These are phyloP conservation scores for Ilex aquifolium DNA, from an alignment of 257 asterid genomes.

Conservation along the genomic window DNA sequence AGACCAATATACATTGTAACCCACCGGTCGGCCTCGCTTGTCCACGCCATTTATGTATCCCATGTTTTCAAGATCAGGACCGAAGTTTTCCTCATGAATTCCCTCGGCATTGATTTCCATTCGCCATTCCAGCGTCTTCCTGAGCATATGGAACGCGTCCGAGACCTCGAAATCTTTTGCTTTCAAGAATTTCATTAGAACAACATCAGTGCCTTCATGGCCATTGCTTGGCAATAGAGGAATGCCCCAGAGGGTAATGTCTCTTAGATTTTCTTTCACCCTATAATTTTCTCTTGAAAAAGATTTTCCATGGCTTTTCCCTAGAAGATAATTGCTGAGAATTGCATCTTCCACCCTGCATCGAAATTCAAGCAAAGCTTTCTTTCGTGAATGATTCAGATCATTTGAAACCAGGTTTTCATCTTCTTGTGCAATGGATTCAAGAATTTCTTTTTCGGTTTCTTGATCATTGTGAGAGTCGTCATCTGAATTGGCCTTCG, in stretches of 20 bases:
- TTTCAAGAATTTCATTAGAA: constrained; percentile 59
- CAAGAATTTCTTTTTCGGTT: neutral
- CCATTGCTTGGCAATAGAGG: constrained; percentile 54
- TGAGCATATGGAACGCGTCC: constrained; percentile 50
- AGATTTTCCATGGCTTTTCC: constrained; percentile 12
- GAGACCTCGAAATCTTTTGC: constrained; percentile 47
- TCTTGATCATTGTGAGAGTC: constrained; percentile 5
- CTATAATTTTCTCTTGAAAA: constrained; percentile 1
- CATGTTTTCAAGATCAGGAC: constrained; percentile 25
- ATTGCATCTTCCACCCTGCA: constrained; percentile 60
- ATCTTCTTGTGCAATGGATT: constrained; percentile 12
- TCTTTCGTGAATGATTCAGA: constrained; percentile 18
- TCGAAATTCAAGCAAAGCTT: constrained; percentile 49
- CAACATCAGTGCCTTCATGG: constrained; percentile 40
- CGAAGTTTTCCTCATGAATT: constrained; percentile 23
- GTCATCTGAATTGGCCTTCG: neutral
- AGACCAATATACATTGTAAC: constrained; percentile 40
- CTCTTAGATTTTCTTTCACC: constrained; percentile 12
- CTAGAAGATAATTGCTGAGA: constrained; percentile 32
- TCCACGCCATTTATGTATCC: constrained; percentile 56
- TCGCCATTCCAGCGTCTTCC: constrained; percentile 62
- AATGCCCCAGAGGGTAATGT: constrained; percentile 60
- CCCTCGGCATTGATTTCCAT: constrained; percentile 29
- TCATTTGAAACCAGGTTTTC: constrained; percentile 12
- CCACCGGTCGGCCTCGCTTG: constrained; percentile 55